Conservation (phyloP, 106 monocot species). For the Allium sativum region DNA sequence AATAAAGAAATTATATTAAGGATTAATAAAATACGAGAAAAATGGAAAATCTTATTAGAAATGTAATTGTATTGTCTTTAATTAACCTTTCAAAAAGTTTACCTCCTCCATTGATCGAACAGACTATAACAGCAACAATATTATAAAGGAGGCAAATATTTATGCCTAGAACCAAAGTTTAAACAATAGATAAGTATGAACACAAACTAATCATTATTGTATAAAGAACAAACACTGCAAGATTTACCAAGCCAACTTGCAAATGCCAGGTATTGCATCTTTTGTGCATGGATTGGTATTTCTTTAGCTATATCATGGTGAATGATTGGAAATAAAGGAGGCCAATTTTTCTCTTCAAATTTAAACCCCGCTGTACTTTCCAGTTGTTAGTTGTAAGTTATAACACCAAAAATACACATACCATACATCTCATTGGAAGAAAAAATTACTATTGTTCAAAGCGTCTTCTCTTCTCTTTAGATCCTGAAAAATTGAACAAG, state of each 20-base stretch:
- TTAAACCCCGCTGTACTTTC: conserved; percentile 42
- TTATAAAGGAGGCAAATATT: conserved; percentile 71
- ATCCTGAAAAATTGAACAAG: conserved; percentile 16
- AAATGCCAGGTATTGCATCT: conserved; percentile 68
- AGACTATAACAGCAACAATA: conserved; percentile 62
- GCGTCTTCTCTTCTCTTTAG: conserved; percentile 39
- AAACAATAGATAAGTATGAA: background rate
- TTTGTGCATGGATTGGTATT: conserved; percentile 62
- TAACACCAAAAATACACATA: background rate
- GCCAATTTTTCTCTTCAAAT: conserved; percentile 68
- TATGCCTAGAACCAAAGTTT: conserved; percentile 36
- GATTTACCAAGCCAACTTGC: conserved; percentile 60
- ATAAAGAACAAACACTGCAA: background rate
- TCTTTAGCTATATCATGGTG: conserved; percentile 83
- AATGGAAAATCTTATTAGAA: background rate
- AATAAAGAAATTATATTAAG: background rate
- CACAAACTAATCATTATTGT: background rate
- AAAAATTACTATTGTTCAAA: conserved; percentile 18
- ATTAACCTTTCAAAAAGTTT: background rate
- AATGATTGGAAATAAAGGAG: conserved; percentile 58
- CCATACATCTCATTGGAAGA: background rate
- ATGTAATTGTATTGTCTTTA: background rate
- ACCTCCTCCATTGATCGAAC: conserved; percentile 63
- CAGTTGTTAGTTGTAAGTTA: background rate
- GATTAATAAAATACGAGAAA: background rate